A percentile compares a stretch with the other conserved stretches of the same genome.
Conservation (phyloP, 176 grass and related monocot species). For the Aegilops bicornis region DNA sequence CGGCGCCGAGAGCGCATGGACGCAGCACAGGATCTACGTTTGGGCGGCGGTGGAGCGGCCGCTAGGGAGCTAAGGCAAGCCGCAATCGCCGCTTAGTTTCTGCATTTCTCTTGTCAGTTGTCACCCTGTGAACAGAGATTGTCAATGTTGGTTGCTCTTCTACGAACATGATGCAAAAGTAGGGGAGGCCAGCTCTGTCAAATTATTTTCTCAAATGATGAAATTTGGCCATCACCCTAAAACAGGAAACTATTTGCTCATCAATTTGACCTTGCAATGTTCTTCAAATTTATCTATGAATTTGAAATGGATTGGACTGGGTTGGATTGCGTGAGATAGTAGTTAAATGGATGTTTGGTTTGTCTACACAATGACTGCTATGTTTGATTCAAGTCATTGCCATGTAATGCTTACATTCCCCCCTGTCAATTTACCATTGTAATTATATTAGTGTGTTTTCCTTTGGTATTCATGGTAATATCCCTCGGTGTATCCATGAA, state of each 20-base stretch:
- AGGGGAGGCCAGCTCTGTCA: no score
- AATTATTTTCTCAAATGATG: no score
- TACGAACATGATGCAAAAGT: no score
- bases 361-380: not conserved
- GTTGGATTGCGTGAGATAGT: not conserved
- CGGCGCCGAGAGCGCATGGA: not conserved
- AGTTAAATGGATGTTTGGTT: not conserved
- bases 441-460: constrained; percentile 3
- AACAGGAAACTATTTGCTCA: no score
- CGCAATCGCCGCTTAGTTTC: not conserved
- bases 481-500: not conserved
- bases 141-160: no score
- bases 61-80: not conserved
- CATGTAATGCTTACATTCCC: not conserved
- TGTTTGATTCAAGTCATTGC: not conserved
- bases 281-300: not conserved
- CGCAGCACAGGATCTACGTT: not conserved
- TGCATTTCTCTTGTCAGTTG: not conserved
- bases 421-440: not conserved
- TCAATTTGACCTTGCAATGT: not conserved
- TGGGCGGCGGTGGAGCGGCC: not conserved
- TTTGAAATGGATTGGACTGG: not conserved
- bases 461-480: not conserved
- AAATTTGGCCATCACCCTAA: no score
- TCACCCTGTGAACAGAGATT: not conserved